A percentile compares a stretch with the other conserved stretches of the same genome.
These are phyloP conservation scores for Staphylotrichum longicolle DNA, from an alignment of 495 filamentous ascomycete genomes.

Conservation along the genomic window DNA sequence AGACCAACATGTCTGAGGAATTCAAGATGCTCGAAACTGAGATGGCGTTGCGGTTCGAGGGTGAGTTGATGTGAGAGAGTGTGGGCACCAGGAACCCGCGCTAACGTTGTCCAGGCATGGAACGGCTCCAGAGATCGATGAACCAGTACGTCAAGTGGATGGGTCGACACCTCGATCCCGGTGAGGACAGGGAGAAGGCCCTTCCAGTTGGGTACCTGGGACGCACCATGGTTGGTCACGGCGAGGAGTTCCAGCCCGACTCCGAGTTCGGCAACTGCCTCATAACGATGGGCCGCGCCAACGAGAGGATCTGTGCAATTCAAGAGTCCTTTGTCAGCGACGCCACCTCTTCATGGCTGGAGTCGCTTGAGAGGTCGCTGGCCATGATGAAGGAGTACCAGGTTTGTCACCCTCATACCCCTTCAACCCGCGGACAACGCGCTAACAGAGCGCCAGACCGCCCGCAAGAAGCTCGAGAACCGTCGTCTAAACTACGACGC, in stretches of 20 bases:
- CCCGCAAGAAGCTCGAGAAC: slow-evolving; percentile 92
- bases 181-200: slow-evolving; percentile 77
- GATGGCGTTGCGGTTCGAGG: slow-evolving; percentile 88
- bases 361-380: slow-evolving; percentile 82
- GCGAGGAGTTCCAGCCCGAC: slow-evolving; percentile 88
- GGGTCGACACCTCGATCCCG: slow-evolving; percentile 78
- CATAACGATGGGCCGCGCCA: slow-evolving; percentile 74
- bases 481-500: slow-evolving; percentile 91
- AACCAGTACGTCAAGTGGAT: slow-evolving; percentile 86
- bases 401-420: slow-evolving; percentile 37
- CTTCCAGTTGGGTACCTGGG: slow-evolving; percentile 80
- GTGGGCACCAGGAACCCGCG: not conserved
- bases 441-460: slow-evolving; percentile 47
- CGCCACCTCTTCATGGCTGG: slow-evolving; percentile 85
- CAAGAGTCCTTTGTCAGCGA: slow-evolving; percentile 83
- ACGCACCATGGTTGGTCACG: slow-evolving; percentile 83
- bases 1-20: slow-evolving; percentile 84
- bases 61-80: slow-evolving; percentile 45
- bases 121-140: slow-evolving; percentile 87
- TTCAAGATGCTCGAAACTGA: slow-evolving; percentile 92
- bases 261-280: slow-evolving; percentile 93
- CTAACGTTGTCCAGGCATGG: slow-evolving; percentile 63
- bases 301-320: slow-evolving; percentile 82
- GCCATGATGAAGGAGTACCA: slow-evolving; percentile 98
- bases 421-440: not conserved